Evolutionary conservation across 2,329 filamentous ascomycete species (phyloP).

Genomic region (Colletotrichum cordylinicola): DNA sequence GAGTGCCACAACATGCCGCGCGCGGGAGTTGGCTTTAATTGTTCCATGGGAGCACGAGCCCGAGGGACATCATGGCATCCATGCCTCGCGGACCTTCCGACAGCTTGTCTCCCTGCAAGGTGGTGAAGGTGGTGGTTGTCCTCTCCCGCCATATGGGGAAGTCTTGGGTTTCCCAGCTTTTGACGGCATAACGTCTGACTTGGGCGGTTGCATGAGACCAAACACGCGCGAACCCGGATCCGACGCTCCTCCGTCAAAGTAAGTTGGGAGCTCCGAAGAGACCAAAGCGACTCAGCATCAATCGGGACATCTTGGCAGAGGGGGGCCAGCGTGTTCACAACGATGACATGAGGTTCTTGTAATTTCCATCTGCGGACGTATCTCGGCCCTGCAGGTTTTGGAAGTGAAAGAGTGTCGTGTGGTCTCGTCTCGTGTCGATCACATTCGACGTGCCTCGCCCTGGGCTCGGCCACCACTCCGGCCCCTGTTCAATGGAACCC

Average conservation of each 20-base stretch:
- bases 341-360: not conserved
- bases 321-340: not conserved
- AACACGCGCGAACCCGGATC: not conserved
- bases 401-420: not conserved
- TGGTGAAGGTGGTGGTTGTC: not conserved
- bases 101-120: not conserved
- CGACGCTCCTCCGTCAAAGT: slow-evolving; percentile 2
- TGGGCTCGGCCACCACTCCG: not conserved
- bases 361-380: not conserved
- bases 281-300: not conserved
- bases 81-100: not conserved
- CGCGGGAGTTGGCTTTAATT: not conserved
- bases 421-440: slow-evolving; percentile 6
- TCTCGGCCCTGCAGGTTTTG: not conserved
- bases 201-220: slow-evolving; percentile 2
- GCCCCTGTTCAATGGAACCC: not conserved
- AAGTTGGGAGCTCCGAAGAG: not conserved
- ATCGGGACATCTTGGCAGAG: not conserved
- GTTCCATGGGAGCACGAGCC: not conserved
- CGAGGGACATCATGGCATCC: not conserved
- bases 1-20: not conserved
- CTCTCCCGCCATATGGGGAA: not conserved
- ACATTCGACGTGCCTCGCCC: not conserved
- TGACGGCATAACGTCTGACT: not conserved
- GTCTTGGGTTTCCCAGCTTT: not conserved